Evolutionary conservation across 1,139 yeast genomes (phyloP), one percentile per base, ranked within the genome.

Genomic region (Insectozyma bohioensis): DNA sequence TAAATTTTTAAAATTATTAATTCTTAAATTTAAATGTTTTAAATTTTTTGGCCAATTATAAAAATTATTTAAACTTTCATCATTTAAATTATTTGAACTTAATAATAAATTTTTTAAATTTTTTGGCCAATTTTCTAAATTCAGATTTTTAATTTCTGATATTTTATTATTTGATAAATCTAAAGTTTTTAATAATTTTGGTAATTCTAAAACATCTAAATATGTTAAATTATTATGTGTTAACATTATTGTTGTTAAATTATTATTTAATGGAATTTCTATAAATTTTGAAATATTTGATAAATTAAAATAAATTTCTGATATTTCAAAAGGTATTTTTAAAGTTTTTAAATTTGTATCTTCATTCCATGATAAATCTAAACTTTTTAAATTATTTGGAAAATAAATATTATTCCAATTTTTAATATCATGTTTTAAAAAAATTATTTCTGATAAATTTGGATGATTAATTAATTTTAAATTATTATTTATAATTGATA

Each of bases 321-420:
- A 33, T 3, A 54, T 41, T 5, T 45, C 40, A 8, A 29, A 36
- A 2, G 58, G 67, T 7, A 58, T 36, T 0, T 32, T 35, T 6
- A 46, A 22, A 5, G 56, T 51, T 4, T 36, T 29, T 6, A 51
- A 30, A 12, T 48, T 37, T 2, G 53, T 35, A 12, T 33, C 37
- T 4, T 47, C 41, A 16, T 31, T 55, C 72, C 72, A 66, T 3
- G 72, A 64, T 15, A 62, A 40, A 39, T 65, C 72, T 26, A 65
- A 43, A 30, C 58, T 57, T 6, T 35, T 38, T 16, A 64, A 42
- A 20, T 39, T 46, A 0, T 53, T 52, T 3, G 55, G 52, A 43
- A 65, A 49, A 5, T 24, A 28, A 5, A 56, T 48, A 3, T 38
- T 38, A 0, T 54, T 36, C 71, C 70, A 65, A 28, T 61, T 45